These are phyloP conservation scores for Eutrema salsugineum DNA, from an alignment of 441 rosid species.

Conservation along the genomic window DNA sequence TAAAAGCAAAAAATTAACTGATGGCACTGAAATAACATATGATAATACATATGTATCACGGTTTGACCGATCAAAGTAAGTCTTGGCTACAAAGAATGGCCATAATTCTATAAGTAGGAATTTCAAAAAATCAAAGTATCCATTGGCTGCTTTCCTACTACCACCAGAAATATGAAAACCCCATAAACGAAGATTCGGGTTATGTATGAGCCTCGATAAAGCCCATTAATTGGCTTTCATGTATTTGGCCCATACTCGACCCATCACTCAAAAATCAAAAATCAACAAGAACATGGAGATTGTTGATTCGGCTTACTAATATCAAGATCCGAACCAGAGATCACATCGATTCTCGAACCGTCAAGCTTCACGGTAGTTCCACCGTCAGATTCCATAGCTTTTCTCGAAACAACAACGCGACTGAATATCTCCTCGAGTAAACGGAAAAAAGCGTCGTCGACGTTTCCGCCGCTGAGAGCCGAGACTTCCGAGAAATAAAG, in stretches of 20 bases:
- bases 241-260: background rate
- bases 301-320: slow-evolving; percentile 50
- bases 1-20: too few species aligned
- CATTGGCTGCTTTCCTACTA: too few species aligned
- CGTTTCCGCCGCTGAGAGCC: slow-evolving; percentile 54
- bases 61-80: too few species aligned
- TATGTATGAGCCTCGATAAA: background rate
- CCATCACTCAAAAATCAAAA: slow-evolving; percentile 21
- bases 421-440: slow-evolving; percentile 45
- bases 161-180: background rate
- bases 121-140: too few species aligned
- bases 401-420: slow-evolving; percentile 40
- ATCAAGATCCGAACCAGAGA: slow-evolving; percentile 56
- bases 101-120: too few species aligned
- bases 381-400: slow-evolving; percentile 40
- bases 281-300: slow-evolving; percentile 62
- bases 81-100: too few species aligned
- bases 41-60: too few species aligned
- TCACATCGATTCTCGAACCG: slow-evolving; percentile 65
- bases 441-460: slow-evolving; percentile 48
- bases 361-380: slow-evolving; percentile 31
- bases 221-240: background rate
- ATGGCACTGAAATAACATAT: too few species aligned
- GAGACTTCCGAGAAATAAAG: slow-evolving; percentile 58
- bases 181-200: background rate